Evolutionary conservation across 129 eudicot genomes (phyloP).

Genomic region (Erigeron canadensis): DNA sequence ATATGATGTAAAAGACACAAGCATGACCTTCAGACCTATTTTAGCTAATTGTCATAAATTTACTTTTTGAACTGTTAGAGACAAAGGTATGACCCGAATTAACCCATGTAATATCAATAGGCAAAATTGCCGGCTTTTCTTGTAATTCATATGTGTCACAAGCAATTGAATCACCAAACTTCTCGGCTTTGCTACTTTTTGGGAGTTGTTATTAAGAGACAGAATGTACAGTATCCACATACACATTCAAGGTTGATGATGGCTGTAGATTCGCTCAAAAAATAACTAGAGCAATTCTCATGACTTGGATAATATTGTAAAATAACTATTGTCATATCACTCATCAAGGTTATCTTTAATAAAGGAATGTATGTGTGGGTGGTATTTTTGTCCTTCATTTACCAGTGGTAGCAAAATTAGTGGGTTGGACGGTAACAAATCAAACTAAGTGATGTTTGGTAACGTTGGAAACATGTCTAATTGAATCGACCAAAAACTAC

Average conservation of each 20-base stretch:
- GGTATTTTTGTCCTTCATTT: not conserved
- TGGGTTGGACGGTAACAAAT: not conserved
- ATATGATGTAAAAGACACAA: too few species aligned
- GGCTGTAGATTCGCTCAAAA: not conserved
- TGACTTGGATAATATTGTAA: not conserved
- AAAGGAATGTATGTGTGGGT: not conserved
- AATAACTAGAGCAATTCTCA: not conserved
- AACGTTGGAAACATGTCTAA: not conserved
- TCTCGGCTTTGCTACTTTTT: slow-evolving; percentile 2
- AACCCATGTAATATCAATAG: not conserved
- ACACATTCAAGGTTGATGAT: not conserved
- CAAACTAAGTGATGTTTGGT: not conserved
- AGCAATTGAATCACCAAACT: not conserved
- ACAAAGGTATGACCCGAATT: not conserved
- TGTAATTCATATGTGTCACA: not conserved
- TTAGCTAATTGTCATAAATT: not conserved
- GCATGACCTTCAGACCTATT: not conserved
- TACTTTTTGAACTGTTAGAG: not conserved
- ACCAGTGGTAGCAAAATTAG: not conserved
- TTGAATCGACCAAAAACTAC: not conserved
- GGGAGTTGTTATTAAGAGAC: slow-evolving; percentile 5
- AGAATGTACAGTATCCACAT: not conserved
- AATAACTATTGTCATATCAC: not conserved
- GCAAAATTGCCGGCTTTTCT: not conserved
- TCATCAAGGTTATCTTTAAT: too few species aligned